Evolutionary conservation across 2,329 filamentous ascomycete genomes (phyloP), one percentile per base, ranked within the genome.

Genomic region (Apiospora marii): DNA sequence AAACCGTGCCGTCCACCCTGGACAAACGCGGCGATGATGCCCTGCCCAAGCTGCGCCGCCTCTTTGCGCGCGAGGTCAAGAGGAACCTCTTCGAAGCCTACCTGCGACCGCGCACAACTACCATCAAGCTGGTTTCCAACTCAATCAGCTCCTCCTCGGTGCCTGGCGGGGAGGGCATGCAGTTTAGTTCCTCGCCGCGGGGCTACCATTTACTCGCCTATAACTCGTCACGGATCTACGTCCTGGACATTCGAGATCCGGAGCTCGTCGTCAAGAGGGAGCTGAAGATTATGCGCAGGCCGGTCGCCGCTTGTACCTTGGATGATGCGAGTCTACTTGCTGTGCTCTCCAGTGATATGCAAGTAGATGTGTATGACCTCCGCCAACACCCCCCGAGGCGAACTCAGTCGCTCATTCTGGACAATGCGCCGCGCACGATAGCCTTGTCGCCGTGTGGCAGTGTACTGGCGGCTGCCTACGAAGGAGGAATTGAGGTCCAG

Each of bases 401-500:
- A 74, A 89, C 89, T n/a, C 91, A 92, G 78, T 92, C 92, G 44
- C 88, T 98, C 72, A 89, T 93, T 67, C 86, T 98, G 74, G 93
- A 96, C 77, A 92, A 96, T 80, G 89, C 90, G 71, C 94, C 95
- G 12, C 90, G 92, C 71, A 91, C 94, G 19, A 92, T 98, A 75
- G 92, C 93, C 22, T 84, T 98, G 43, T 96, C 94, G 0, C 94
- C 94, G 1, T 93, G 92, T 75, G 94, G 94, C 34, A 91, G 92
- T 61, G 93, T 98, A 19, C 84, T 98, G 67, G 95, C 95, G 34
- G 92, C 94, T 22, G 94, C 94, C 10, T 97, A 95, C 81, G 91
- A 94, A 78, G 93, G 93, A 71, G 94, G 93, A n/a, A 95, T 98
- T 74, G 95, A 98, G 81, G 93, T 98, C 0, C 91, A 93, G 41